Evolutionary conservation across 768 basidiomycete species (phyloP).

Genomic region (Psilocybe azurescens): DNA sequence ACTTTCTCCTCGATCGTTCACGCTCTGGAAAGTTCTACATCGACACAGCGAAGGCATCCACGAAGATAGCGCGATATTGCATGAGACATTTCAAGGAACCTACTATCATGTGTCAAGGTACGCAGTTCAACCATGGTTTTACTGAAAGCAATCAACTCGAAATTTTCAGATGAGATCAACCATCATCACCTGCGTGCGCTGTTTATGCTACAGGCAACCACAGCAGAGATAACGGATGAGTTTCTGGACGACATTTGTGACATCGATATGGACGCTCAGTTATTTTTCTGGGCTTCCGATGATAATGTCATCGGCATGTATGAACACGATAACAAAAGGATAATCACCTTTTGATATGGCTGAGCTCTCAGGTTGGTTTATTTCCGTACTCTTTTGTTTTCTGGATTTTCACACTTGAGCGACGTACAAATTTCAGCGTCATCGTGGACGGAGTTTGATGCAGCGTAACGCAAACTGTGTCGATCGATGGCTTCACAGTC

Average conservation of each 20-base stretch:
- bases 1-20: conserved; percentile 17
- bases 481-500: conserved; percentile 9
- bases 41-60: conserved; percentile 2
- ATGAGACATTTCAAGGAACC: conserved; percentile 9
- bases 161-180: conserved; percentile 3
- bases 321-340: conserved; percentile 16
- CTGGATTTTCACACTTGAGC: background rate
- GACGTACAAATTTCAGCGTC: background rate
- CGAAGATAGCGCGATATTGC: conserved; percentile 4
- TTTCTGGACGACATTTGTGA: conserved; percentile 9
- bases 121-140: background rate
- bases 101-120: conserved; percentile 10
- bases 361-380: conserved; percentile 4
- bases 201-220: conserved; percentile 14
- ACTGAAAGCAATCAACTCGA: background rate
- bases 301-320: conserved; percentile 15
- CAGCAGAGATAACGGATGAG: background rate
- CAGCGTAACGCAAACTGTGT: background rate
- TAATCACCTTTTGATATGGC: conserved; percentile 12
- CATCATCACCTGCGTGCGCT: conserved; percentile 14
- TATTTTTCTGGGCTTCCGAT: conserved; percentile 14
- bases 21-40: conserved; percentile 17
- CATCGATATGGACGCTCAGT: conserved; percentile 12
- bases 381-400: background rate
- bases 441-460: conserved; percentile 1